These are phyloP conservation scores for Metschnikowia cerradonensis DNA, from an alignment of 805 yeast genomes.

Conservation along the genomic window DNA sequence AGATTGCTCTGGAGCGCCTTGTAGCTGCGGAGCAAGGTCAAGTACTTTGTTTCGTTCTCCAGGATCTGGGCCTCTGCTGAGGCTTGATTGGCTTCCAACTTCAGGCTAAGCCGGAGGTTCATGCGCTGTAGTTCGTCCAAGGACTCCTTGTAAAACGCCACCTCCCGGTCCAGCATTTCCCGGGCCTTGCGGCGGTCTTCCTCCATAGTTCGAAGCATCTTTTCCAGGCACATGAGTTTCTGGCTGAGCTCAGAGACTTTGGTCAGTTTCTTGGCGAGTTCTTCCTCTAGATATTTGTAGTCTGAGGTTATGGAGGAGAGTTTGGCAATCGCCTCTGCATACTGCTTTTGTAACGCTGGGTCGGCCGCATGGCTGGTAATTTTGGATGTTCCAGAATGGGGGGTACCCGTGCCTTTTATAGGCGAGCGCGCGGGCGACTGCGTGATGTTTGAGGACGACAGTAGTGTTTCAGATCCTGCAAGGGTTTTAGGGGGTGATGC, in stretches of 20 bases:
- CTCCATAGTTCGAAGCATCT: slow-evolving; percentile 24
- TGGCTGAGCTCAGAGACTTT: slow-evolving; percentile 27
- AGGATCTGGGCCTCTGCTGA: slow-evolving; percentile 4
- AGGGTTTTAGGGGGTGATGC: background rate
- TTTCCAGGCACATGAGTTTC: slow-evolving; percentile 25
- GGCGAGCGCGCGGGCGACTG: slow-evolving; percentile 2
- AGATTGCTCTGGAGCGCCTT: slow-evolving; percentile 45
- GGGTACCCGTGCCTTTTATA: background rate
- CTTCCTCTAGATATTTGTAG: slow-evolving; percentile 29
- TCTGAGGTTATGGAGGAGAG: slow-evolving; percentile 25
- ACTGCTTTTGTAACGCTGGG: slow-evolving; percentile 19
- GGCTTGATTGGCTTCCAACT: slow-evolving; percentile 13
- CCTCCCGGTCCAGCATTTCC: slow-evolving; percentile 28
- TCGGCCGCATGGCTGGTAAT: slow-evolving; percentile 1
- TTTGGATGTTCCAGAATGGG: background rate
- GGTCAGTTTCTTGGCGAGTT: slow-evolving; percentile 22
- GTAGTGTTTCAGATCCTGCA: background rate
- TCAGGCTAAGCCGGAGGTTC: slow-evolving; percentile 16
- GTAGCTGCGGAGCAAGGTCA: slow-evolving; percentile 30
- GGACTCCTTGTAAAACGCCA: slow-evolving; percentile 29
- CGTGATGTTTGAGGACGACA: background rate
- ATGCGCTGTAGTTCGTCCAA: slow-evolving; percentile 29
- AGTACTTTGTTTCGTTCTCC: slow-evolving; percentile 22
- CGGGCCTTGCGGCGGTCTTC: slow-evolving; percentile 26
- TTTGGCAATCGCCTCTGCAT: slow-evolving; percentile 31